Evolutionary conservation across 2,329 filamentous ascomycete genomes (phyloP), one percentile per base, ranked within the genome.

Genomic region (Bipolaris zeicola): DNA sequence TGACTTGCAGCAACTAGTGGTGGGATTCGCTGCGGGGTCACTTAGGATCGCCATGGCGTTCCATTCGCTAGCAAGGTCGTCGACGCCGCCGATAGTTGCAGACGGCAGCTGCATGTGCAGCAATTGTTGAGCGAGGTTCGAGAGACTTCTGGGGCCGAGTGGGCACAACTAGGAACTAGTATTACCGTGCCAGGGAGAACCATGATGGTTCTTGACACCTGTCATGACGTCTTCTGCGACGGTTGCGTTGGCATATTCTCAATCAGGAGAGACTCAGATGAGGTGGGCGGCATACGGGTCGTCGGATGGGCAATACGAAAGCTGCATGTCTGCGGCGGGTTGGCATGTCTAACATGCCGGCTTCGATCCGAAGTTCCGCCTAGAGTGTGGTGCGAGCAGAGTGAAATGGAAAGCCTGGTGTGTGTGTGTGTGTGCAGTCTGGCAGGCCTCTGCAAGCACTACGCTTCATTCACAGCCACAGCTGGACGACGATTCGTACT

Each of bases 1-100:
- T 75, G 72, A 72, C 72, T 72, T 75, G 72, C 72, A 75, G 48
- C 68, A 65, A 61, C 64, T 73, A 73, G 71, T 66, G 66, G 61
- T 63, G 61, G 62, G 52, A 55, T 56, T 61, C 54, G 63, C 58
- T 63, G 72, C 67, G 69, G 69, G 70, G 69, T 67, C 62, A 60
- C 59, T 62, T 63, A 50, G 60, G 46, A 48, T 49, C 47, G 46
- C 37, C 53, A 47, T 16, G 44, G 38, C 47, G 46, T 60, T 44
- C 61, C 43, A 69, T 72, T 73, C 66, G 72, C 57, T 52, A 58
- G 44, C 55, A 41, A 33, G 38, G 28, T 52, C 51, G 28, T 52
- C 51, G 56, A 60, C 33, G 48, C 49, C 60, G 54, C 51, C 52
- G 42, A 55, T 42, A 58, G 58, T 57, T 67, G 63, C 61, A 63